Evolutionary conservation across 83 land plant species (phyloP), one percentile per base, ranked within the genome.

Genomic region (Picea mariana): DNA sequence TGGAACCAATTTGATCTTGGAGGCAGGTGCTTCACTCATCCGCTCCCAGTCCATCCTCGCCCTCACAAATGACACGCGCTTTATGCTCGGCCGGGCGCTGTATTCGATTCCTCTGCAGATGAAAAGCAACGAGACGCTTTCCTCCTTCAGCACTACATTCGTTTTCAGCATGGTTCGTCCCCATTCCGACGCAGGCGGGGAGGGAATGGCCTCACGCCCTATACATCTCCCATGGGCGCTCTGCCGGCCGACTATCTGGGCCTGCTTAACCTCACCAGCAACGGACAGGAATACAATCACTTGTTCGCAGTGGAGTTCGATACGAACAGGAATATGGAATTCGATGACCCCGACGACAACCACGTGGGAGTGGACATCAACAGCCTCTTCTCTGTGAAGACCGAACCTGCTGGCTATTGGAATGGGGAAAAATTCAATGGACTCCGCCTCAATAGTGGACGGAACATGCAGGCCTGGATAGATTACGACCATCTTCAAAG

Each of bases 281-380:
- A 71, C 31, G 78, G 81, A 16, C n/a, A 81, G 20, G 2, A 1
- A 16, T 24, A 24, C 64, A 71, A 68, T 47, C 55, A 71, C 20
- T 20, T 79, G 47, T 34, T 84, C 58, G 85, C 83, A 4, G 66
- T 85, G 24, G 86, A 85, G 62, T 77, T 85, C 42, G 87, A 85
- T 68, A 82, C 83, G 16, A 75, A 24, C 83, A 38, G 49, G 58
- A 82, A 82, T 79, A 42, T 58, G 61, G 81, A 82, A 15, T 82
- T 49, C 81, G 16, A 59, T 13, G 81, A 82, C 47, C 83, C 62
- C 26, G 81, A 81, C 58, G 81, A 21, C 62, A 86, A 84, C 21
- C 79, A 81, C 47, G 81, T 66, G 18, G 90, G 90, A 13, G 55
- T 88, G 12, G 86, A 88, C 77, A 42, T 88, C 40, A 80, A 83